phyloP scores from a whole-genome alignment of 208 protist genomes.

The Naegleria fowleri region DNA sequence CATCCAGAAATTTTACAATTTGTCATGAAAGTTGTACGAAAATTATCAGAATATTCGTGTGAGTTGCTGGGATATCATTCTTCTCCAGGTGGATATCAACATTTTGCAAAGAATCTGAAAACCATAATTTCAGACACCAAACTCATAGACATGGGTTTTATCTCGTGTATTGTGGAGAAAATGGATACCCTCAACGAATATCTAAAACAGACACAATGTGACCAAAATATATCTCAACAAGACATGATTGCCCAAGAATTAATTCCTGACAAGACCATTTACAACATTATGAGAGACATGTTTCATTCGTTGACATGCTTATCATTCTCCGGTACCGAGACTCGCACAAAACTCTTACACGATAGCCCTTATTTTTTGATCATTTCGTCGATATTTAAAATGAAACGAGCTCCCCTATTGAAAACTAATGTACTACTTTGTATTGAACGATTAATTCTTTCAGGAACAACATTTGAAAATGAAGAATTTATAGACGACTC shows the following conservation, averaged over 20 bases:
- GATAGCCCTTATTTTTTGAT: background rate
- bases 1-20: background rate
- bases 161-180: background rate
- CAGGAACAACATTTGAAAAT: background rate
- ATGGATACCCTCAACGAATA: background rate
- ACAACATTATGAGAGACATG: background rate
- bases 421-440: background rate
- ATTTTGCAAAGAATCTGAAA: background rate
- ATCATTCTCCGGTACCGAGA: background rate
- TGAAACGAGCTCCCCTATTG: background rate
- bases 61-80: background rate
- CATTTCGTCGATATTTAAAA: background rate
- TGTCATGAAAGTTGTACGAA: background rate
- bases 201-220: background rate
- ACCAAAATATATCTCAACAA: background rate
- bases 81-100: background rate
- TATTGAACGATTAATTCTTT: background rate
- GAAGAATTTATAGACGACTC: background rate
- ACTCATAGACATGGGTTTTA: background rate
- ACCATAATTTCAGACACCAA: background rate
- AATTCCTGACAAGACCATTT: background rate
- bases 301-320: background rate
- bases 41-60: background rate
- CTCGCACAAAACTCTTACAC: background rate
- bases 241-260: background rate